Evolutionary conservation across 116 monocot species (phyloP), one percentile per base, ranked within the genome.

Genomic region (Zostera marina): DNA sequence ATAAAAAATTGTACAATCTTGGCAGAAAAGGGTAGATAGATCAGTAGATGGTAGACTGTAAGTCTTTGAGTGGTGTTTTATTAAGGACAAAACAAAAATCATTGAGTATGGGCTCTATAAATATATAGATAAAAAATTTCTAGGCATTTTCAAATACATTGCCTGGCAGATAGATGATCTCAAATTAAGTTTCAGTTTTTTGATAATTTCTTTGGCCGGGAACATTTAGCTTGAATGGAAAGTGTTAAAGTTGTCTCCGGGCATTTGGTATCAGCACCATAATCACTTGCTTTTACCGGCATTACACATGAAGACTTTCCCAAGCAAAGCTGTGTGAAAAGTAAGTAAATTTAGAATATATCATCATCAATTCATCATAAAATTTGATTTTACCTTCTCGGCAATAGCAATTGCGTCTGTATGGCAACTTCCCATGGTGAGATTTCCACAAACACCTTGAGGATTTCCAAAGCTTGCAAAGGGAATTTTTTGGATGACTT

Each of bases 381-480:
- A 32, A 32, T 32, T 1, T 32, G 32, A 32, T 5, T 8, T 39
- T 61, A 82, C 93, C 79, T 93, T 79, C 75, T 93, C 77, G 1
- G 76, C 81, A 3, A 79, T 43, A 47, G 22, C 24, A 45, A 69
- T 63, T 5, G 77, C 60, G 1, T 61, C 3, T 13, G 77, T 42
- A 59, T 80, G 84, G 75, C 93, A 93, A 19, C 16, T 88, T 0
- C 93, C 88, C 0, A 53, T 8, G 8, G 72, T 73, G 57, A 77
- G 77, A 48, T 73, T 77, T 9, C 93, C 93, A 39, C 93, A 93
- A 13, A 60, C 22, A 51, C 88, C 88, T 10, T 7, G 46, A 9
- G 93, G 93, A 51, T 93, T 88, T 8, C 93, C 93, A 21, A 77
- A 93, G 68, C 81, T 87, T 1, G 88, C 93, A 9, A 93, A 93